phyloP scores from a whole-genome alignment of 495 filamentous ascomycete species.

The Oleoguttula mirabilis region DNA sequence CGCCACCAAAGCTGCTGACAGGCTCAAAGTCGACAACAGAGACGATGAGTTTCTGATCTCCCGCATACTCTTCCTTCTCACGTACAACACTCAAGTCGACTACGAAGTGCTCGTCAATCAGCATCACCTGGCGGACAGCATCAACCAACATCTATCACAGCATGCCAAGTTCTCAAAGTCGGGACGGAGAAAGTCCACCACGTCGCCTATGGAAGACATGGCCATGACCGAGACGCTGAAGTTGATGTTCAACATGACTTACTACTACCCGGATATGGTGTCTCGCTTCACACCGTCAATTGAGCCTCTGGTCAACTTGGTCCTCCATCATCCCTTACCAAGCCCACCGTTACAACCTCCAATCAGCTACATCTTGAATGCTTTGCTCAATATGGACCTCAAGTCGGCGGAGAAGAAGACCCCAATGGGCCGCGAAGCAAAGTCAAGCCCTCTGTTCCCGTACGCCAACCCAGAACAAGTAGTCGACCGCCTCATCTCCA shows the following conservation, averaged over 20 bases:
- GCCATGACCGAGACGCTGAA: constrained; percentile 77
- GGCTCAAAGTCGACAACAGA: constrained; percentile 59
- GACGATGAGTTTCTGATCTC: constrained; percentile 85
- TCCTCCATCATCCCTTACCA: constrained; percentile 45
- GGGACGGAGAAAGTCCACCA: constrained; percentile 16
- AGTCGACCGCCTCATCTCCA: constrained; percentile 55
- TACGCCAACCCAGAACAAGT: constrained; percentile 46
- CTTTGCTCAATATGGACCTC: constrained; percentile 66
- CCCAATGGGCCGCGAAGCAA: constrained; percentile 12
- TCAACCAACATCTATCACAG: constrained; percentile 37
- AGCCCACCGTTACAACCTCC: constrained; percentile 48
- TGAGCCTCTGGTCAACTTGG: constrained; percentile 58
- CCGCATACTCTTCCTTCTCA: constrained; percentile 73
- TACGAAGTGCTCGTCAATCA: constrained; percentile 58
- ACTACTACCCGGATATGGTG: constrained; percentile 50
- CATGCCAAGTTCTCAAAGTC: constrained; percentile 16
- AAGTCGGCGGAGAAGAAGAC: constrained; percentile 32
- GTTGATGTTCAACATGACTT: constrained; percentile 75
- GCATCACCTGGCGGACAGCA: constrained; percentile 54
- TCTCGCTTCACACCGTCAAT: constrained; percentile 53
- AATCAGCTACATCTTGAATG: constrained; percentile 58
- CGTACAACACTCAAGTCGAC: constrained; percentile 64
- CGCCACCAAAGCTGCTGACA: constrained; percentile 54
- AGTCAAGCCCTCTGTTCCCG: constrained; percentile 45
- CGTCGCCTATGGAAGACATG: constrained; percentile 59